These are phyloP conservation scores for Metschnikowia sp. DNA, from an alignment of 805 yeast species.

Conservation along the genomic window DNA sequence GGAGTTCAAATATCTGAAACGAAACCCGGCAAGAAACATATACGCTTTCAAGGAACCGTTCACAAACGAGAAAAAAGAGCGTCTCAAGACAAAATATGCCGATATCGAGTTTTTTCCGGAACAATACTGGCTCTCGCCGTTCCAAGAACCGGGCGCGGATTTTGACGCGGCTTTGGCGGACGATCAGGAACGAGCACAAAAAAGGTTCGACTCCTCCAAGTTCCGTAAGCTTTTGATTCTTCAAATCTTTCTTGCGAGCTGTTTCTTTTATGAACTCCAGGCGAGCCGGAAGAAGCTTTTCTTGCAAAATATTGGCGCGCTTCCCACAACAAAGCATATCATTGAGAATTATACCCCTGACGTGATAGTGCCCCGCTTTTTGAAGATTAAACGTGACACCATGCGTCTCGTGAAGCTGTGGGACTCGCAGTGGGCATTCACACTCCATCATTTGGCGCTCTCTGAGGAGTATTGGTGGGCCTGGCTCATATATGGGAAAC, in stretches of 20 bases:
- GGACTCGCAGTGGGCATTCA: slow-evolving; percentile 26
- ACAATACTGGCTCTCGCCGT: slow-evolving; percentile 32
- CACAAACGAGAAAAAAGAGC: slow-evolving; percentile 14
- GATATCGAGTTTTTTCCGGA: slow-evolving; percentile 32
- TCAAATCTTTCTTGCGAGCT: slow-evolving; percentile 30
- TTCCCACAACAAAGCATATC: slow-evolving; percentile 33
- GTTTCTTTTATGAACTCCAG: slow-evolving; percentile 29
- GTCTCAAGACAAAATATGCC: slow-evolving; percentile 19
- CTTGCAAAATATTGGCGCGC: slow-evolving; percentile 22
- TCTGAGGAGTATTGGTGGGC: slow-evolving; percentile 39
- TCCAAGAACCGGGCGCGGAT: slow-evolving; percentile 19
- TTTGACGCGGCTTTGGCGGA: slow-evolving; percentile 18
- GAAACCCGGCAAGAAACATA: slow-evolving; percentile 18
- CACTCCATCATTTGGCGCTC: slow-evolving; percentile 25
- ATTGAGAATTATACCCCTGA: slow-evolving; percentile 33
- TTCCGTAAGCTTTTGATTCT: slow-evolving; percentile 26
- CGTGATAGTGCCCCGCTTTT: slow-evolving; percentile 18
- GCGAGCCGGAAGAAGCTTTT: slow-evolving; percentile 22
- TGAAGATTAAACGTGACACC: slow-evolving; percentile 27
- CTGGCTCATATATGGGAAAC: slow-evolving; percentile 39
- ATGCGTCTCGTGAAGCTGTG: slow-evolving; percentile 18
- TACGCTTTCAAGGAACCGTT: slow-evolving; percentile 15
- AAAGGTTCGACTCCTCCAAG: slow-evolving; percentile 25
- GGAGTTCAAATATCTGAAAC: slow-evolving; percentile 23
- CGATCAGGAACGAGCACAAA: slow-evolving; percentile 25